phyloP scores from a whole-genome alignment of 345 rosid genomes.

The Cardamine chenopodiifolia region DNA sequence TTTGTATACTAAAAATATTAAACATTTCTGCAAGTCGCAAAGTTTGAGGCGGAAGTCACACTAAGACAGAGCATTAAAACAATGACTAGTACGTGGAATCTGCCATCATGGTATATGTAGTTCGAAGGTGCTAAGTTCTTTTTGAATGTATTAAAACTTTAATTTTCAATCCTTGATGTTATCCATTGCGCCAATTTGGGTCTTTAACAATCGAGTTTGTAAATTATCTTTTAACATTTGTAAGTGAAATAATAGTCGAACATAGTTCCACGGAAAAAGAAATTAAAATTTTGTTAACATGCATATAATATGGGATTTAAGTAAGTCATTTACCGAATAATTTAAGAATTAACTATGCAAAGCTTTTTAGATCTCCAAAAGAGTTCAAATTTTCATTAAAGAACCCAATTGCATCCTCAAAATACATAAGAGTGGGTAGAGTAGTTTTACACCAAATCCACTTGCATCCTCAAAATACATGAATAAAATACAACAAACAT shows the following conservation, averaged over 20 bases:
- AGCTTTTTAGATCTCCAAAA: not conserved
- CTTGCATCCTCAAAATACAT: constrained; percentile 31
- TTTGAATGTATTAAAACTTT: not conserved
- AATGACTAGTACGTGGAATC: constrained; percentile 22
- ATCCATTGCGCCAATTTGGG: constrained; percentile 1
- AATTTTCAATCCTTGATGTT: not conserved
- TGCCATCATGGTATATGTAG: constrained; percentile 11
- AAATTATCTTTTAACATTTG: not conserved
- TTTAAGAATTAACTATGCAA: not conserved
- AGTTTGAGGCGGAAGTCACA: constrained; percentile 21
- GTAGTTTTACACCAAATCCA: constrained; percentile 25
- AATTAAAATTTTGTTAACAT: not conserved
- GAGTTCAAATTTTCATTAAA: not conserved
- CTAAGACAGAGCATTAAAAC: not conserved
- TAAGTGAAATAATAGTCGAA: not conserved
- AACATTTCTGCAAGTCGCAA: constrained; percentile 2
- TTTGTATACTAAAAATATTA: not conserved
- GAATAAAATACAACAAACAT: constrained; percentile 27
- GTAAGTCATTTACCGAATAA: not conserved
- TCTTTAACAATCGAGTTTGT: not conserved
- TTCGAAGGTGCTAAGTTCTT: not conserved
- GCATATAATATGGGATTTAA: not conserved
- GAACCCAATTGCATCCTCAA: not conserved
- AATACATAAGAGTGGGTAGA: constrained; percentile 21
- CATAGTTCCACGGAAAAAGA: too few relatives aligned